Evolutionary conservation across 116 monocot species (phyloP).

Genomic region (Papilionanthe hybrid): DNA sequence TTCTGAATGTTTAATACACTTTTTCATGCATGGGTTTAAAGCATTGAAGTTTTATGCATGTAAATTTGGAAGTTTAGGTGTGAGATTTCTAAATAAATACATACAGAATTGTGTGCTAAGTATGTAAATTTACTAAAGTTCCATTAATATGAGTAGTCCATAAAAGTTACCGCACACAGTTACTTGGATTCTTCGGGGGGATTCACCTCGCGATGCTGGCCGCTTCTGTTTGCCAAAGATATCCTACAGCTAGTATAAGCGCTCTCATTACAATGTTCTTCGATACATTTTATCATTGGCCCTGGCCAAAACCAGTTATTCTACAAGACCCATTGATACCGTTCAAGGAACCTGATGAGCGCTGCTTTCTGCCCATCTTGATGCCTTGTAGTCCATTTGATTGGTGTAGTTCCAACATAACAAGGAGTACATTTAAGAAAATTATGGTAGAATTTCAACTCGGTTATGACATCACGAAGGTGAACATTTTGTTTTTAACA

Average conservation of each 20-base stretch:
- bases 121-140: no score
- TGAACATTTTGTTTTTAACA: constrained; percentile 8
- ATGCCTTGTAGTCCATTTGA: constrained; percentile 41
- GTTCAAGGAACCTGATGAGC: constrained; percentile 21
- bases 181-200: constrained; percentile 58
- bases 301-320: constrained; percentile 47
- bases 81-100: no score
- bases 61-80: no score
- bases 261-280: constrained; percentile 43
- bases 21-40: no score
- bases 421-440: constrained; percentile 40
- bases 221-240: constrained; percentile 47
- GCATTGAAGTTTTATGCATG: no score
- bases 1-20: no score
- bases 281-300: constrained; percentile 39
- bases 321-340: constrained; percentile 26
- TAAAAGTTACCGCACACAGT: constrained; percentile 17
- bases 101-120: no score
- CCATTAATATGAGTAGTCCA: neutral
- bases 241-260: constrained; percentile 36
- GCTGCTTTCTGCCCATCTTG: constrained; percentile 52
- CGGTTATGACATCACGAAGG: constrained; percentile 44
- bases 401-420: constrained; percentile 54
- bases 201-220: constrained; percentile 54
- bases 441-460: constrained; percentile 38